These are phyloP conservation scores for Euphorbia celastroides DNA, from an alignment of 441 rosid species.

Conservation along the genomic window DNA sequence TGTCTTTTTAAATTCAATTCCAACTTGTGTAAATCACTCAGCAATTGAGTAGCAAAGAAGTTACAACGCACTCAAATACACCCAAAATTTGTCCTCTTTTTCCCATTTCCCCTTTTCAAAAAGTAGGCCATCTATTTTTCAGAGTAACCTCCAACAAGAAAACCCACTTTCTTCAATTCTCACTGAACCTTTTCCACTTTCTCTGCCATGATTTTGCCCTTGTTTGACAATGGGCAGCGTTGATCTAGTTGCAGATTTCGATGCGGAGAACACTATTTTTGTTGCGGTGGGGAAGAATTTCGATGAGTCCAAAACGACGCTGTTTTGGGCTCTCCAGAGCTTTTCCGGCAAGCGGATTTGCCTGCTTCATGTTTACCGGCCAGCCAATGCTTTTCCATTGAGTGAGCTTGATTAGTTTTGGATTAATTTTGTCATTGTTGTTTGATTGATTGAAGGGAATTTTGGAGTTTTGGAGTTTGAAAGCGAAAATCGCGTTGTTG, in stretches of 20 bases:
- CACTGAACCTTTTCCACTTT: too few species aligned
- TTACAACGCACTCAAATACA: not conserved
- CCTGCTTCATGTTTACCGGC: slow-evolving; percentile 69
- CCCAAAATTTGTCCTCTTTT: not conserved
- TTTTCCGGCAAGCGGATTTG: slow-evolving; percentile 69
- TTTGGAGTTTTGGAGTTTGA: too few species aligned
- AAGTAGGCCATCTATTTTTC: slow-evolving; percentile 12
- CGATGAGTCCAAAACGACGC: slow-evolving; percentile 45
- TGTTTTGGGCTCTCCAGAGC: slow-evolving; percentile 63
- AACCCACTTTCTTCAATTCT: too few species aligned
- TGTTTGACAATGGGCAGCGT: slow-evolving; percentile 38
- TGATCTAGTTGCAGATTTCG: slow-evolving; percentile 27
- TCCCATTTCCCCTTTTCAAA: not conserved
- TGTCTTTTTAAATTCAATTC: too few species aligned
- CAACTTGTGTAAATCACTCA: not conserved
- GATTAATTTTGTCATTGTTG: slow-evolving; percentile 12
- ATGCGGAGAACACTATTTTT: slow-evolving; percentile 57
- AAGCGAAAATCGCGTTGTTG: too few species aligned
- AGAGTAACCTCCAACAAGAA: too few species aligned
- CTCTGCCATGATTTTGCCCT: too few species aligned
- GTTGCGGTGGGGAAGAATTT: slow-evolving; percentile 72
- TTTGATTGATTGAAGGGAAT: slow-evolving; percentile 11
- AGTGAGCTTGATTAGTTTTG: slow-evolving; percentile 37
- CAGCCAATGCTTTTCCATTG: slow-evolving; percentile 33
- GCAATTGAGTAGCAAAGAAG: not conserved